These are phyloP conservation scores for Calonectria hongkongensis DNA, from an alignment of 2,329 filamentous ascomycete genomes.

Conservation along the genomic window DNA sequence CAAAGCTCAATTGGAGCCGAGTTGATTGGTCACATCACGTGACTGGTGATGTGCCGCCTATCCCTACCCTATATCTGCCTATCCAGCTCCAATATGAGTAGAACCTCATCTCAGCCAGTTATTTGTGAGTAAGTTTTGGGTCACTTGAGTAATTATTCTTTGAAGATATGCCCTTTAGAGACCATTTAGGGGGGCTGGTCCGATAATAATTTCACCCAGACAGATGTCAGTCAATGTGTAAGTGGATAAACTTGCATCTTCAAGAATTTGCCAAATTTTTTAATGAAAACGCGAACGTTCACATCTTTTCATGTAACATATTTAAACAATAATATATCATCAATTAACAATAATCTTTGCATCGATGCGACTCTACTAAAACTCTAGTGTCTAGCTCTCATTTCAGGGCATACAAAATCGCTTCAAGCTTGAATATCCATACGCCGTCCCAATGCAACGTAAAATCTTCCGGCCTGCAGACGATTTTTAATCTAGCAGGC, in stretches of 20 bases:
- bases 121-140: too few relatives aligned
- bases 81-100: not conserved
- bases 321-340: not conserved
- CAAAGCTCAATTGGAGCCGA: slow-evolving; percentile 54
- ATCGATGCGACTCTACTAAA: slow-evolving; percentile 20
- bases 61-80: slow-evolving; percentile 42
- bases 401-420: slow-evolving; percentile 25
- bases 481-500: slow-evolving; percentile 48
- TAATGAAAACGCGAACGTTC: too few relatives aligned
- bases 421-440: slow-evolving; percentile 27
- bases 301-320: not conserved
- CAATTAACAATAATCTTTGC: not conserved
- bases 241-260: too few relatives aligned
- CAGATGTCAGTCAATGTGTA: too few relatives aligned
- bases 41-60: not conserved
- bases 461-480: slow-evolving; percentile 46
- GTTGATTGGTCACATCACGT: slow-evolving; percentile 57
- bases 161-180: too few relatives aligned
- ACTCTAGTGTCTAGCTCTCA: slow-evolving; percentile 45
- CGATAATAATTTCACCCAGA: too few relatives aligned
- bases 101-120: too few relatives aligned
- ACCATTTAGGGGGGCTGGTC: too few relatives aligned
- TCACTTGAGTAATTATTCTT: too few relatives aligned
- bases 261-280: too few relatives aligned
- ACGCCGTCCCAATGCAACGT: slow-evolving; percentile 33